Evolutionary conservation across 2,329 filamentous ascomycete species (phyloP).

Genomic region (Harringtonia aguacate): DNA sequence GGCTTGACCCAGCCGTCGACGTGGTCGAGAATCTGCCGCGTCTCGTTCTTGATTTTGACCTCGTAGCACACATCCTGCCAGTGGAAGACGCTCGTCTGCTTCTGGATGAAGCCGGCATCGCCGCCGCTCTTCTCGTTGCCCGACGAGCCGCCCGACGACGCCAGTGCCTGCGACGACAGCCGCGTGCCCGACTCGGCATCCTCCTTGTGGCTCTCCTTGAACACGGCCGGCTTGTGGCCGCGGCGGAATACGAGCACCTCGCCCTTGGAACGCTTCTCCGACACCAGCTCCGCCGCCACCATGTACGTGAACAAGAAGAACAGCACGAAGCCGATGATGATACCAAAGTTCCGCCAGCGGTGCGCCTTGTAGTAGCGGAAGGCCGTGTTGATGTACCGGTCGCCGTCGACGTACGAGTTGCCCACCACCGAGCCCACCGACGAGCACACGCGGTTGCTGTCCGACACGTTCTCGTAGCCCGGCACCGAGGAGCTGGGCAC

Average conservation of each 20-base stretch:
- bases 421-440: slow-evolving; percentile 49
- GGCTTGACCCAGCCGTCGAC: slow-evolving; percentile 93
- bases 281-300: slow-evolving; percentile 53
- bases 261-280: slow-evolving; percentile 60
- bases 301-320: slow-evolving; percentile 54
- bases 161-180: slow-evolving; percentile 30
- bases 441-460: slow-evolving; percentile 42
- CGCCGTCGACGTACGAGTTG: slow-evolving; percentile 40
- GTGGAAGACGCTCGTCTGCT: slow-evolving; percentile 69
- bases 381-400: slow-evolving; percentile 40
- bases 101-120: slow-evolving; percentile 33
- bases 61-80: slow-evolving; percentile 76
- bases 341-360: slow-evolving; percentile 63
- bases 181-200: slow-evolving; percentile 44
- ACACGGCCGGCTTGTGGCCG: slow-evolving; percentile 49
- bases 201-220: slow-evolving; percentile 50
- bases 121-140: slow-evolving; percentile 22
- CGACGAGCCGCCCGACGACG: not conserved
- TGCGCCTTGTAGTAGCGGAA: slow-evolving; percentile 48
- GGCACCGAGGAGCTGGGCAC: slow-evolving; percentile 28
- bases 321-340: slow-evolving; percentile 54
- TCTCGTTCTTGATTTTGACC: slow-evolving; percentile 67
- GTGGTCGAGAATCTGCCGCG: slow-evolving; percentile 69
- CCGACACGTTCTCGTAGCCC: slow-evolving; percentile 24
- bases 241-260: slow-evolving; percentile 67